phyloP scores from a whole-genome alignment of 1,139 yeast genomes.

The Zygosaccharomyces pseudobailii region DNA sequence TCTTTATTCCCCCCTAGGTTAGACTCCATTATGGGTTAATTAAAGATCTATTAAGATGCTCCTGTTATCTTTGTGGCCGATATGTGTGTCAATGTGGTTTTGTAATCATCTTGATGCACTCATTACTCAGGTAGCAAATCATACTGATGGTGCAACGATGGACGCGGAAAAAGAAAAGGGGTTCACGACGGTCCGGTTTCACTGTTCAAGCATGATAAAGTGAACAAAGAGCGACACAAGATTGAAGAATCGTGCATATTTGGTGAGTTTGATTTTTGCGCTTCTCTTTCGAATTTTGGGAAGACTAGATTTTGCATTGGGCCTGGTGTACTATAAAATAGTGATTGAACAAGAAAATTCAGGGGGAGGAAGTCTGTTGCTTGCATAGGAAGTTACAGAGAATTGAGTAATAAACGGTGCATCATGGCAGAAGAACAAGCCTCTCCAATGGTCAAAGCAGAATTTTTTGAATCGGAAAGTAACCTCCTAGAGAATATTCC shows the following conservation, averaged over 20 bases:
- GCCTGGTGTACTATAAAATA: background rate
- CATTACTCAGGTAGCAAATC: background rate
- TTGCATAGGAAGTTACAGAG: no score
- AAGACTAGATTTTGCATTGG: background rate
- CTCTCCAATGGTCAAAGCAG: background rate
- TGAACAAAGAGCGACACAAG: background rate
- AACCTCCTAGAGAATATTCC: conserved; percentile 2
- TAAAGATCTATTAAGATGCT: background rate
- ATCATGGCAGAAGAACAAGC: background rate
- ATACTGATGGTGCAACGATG: background rate
- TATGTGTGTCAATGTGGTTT: no score
- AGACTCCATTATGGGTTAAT: background rate
- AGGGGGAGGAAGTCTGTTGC: no score
- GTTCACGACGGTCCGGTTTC: background rate
- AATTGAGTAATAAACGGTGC: no score
- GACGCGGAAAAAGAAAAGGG: background rate
- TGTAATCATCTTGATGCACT: no score
- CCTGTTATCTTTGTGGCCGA: background rate
- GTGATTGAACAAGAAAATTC: no score
- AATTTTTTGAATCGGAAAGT: conserved; percentile 2
- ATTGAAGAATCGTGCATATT: background rate
- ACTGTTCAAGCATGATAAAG: background rate
- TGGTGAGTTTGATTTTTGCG: background rate
- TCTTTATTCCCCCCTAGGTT: conserved; percentile 2
- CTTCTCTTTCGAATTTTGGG: background rate